Base-by-base conservation (phyloP, 192 early-diverging fungal species). In the Podila minutissima region DNA sequence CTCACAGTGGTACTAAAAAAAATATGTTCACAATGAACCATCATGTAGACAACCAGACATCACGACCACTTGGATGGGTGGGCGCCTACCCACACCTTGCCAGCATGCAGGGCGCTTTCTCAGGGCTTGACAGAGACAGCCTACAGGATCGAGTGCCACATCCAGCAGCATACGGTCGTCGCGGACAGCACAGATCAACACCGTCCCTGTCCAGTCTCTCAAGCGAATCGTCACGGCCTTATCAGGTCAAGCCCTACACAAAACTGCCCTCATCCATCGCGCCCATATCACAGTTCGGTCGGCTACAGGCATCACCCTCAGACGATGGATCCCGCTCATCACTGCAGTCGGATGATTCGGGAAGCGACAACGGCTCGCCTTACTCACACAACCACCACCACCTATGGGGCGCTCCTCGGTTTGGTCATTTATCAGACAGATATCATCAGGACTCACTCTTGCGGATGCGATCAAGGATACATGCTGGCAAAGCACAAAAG, bases 181-280 rank as follows among this genome's bases (percentile, higher is more conserved):
- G 22, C 4, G 31, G 33, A n/a, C 62, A n/a, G 35, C 32, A 63
- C n/a, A 35, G 33, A 35, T 35, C 33, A 33, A n/a, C 28, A 46
- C 62, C 28, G 6, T 35, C 31, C 29, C 62, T 35, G 31, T 63
- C 62, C 31, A 33, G 31, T 11, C 33, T 35, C 12, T 38, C 35
- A n/a, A 37, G 53, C 22, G 53, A 55, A 55, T 55, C 53, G 24
- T n/a, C 53, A 55, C 20, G 24, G 37, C 76, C 76, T 6, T 81
- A 81, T 28, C 70, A 72, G 32, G 41, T 81, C 33, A 64, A 73
- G 59, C 76, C 76, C 22, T 81, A 81, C 37, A 81, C 71, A 10
- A 81, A 72, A 59, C 33, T 38, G 2, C 71, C 76, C 1, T 31
- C 62, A 22, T 68, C 72, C 41, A 68, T 60, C 13, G 66, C 66